Percentiles rank a stretch among this genome's conserved stretches.
Conservation (phyloP, 352 stramenopile genomes). For the Globisporangium echinulatum region DNA sequence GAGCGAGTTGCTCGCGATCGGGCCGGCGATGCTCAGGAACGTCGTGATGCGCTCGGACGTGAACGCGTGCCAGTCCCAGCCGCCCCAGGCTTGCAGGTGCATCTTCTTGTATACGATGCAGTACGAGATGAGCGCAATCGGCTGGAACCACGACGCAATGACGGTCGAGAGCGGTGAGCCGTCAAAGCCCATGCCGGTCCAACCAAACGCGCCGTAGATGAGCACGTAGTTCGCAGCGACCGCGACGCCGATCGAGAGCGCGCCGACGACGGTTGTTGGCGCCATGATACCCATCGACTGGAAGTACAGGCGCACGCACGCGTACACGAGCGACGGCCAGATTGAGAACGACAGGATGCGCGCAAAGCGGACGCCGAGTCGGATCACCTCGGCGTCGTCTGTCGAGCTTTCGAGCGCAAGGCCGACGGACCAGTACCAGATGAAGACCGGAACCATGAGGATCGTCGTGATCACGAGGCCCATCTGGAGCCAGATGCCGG, state of each 20-base stretch:
- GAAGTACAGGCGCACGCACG: slow-evolving; percentile 76
- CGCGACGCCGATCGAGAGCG: slow-evolving; percentile 57
- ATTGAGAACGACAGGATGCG: slow-evolving; percentile 77
- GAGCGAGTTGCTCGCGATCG: slow-evolving; percentile 56
- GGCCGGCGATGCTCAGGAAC: slow-evolving; percentile 61
- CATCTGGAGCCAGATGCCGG: slow-evolving; percentile 33
- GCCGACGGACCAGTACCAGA: slow-evolving; percentile 43
- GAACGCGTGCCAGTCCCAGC: slow-evolving; percentile 56
- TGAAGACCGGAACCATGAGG: slow-evolving; percentile 28
- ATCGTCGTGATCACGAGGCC: slow-evolving; percentile 25
- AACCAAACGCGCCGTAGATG: slow-evolving; percentile 53
- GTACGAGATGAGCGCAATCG: slow-evolving; percentile 64
- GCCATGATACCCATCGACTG: slow-evolving; percentile 79
- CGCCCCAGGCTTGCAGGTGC: slow-evolving; percentile 63
- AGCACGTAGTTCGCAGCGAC: slow-evolving; percentile 58
- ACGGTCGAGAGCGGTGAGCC: slow-evolving; percentile 70
- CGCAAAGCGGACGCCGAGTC: slow-evolving; percentile 58
- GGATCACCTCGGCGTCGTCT: slow-evolving; percentile 38
- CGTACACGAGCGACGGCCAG: slow-evolving; percentile 71
- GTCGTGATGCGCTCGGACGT: slow-evolving; percentile 51
- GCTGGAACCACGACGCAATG: slow-evolving; percentile 77
- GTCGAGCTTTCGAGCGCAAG: slow-evolving; percentile 57
- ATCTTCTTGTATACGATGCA: slow-evolving; percentile 71
- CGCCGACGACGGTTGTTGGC: slow-evolving; percentile 62
- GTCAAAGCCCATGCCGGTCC: slow-evolving; percentile 63